These are phyloP conservation scores for Penicillium diatomitis DNA, from an alignment of 495 filamentous ascomycete genomes.

Conservation along the genomic window DNA sequence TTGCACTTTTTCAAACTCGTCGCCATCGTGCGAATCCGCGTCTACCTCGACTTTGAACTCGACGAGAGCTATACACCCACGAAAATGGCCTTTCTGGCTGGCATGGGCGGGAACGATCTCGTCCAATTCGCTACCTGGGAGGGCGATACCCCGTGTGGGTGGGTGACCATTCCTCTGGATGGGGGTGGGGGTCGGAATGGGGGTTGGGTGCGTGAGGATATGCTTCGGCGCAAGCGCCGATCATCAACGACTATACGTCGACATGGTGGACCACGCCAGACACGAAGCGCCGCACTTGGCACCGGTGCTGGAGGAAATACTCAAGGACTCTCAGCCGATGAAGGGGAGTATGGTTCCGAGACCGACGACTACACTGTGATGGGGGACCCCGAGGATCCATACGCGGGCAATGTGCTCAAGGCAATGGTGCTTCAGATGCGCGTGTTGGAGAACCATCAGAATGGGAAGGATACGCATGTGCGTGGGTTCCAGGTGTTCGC, in stretches of 20 bases:
- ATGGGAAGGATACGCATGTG: constrained; percentile 97
- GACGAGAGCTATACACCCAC: constrained; percentile 98
- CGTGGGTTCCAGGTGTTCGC: constrained; percentile 89
- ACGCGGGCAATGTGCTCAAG: constrained; percentile 61
- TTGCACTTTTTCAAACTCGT: constrained; percentile 94
- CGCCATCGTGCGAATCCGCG: constrained; percentile 68
- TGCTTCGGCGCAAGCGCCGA: not conserved
- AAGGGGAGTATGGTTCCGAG: not conserved
- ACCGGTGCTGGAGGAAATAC: no score
- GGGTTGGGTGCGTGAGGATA: constrained; percentile 26
- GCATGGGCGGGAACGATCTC: constrained; percentile 79
- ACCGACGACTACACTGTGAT: constrained; percentile 8
- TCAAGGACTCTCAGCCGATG: not conserved
- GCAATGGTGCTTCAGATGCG: constrained; percentile 81
- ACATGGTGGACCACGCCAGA: no score
- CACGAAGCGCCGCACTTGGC: no score
- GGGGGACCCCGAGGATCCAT: constrained; percentile 30
- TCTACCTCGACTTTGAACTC: constrained; percentile 81
- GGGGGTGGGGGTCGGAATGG: constrained; percentile 48
- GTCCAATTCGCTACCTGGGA: constrained; percentile 72
- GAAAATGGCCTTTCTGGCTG: constrained; percentile 74
- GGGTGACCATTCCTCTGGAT: constrained; percentile 74
- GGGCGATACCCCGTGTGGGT: constrained; percentile 70
- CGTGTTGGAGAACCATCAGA: constrained; percentile 94
- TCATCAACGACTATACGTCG: not conserved